A percentile compares a stretch with the other conserved stretches of the same genome.
These are phyloP conservation scores for Colletotrichum spinosum DNA, from an alignment of 2,329 filamentous ascomycete species.

Conservation along the genomic window DNA sequence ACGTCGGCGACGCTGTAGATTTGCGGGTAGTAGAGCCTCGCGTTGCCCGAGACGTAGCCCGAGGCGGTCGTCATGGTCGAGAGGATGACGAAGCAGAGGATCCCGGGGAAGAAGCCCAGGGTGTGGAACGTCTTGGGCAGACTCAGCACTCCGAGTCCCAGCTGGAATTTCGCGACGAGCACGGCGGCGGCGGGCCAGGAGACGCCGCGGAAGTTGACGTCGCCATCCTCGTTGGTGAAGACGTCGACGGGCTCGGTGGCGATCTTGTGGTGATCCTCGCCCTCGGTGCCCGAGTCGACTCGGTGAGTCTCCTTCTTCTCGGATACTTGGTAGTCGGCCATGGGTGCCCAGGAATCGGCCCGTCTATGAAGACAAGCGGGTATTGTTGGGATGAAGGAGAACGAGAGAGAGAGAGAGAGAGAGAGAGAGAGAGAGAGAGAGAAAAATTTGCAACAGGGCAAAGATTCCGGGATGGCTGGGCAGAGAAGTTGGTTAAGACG, in stretches of 20 bases:
- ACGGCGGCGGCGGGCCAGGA: background rate
- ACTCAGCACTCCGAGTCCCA: slow-evolving; percentile 58
- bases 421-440: background rate
- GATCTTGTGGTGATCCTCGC: slow-evolving; percentile 3
- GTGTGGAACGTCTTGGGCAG: slow-evolving; percentile 58
- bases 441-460: background rate
- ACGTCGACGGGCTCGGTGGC: slow-evolving; percentile 1
- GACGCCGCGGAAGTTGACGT: slow-evolving; percentile 4
- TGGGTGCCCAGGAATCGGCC: background rate
- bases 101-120: slow-evolving; percentile 60
- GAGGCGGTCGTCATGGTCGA: slow-evolving; percentile 60
- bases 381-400: background rate
- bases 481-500: background rate
- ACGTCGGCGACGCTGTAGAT: slow-evolving; percentile 65
- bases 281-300: slow-evolving; percentile 1
- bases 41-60: slow-evolving; percentile 58
- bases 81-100: slow-evolving; percentile 48
- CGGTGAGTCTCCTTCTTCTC: slow-evolving; percentile 2
- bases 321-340: slow-evolving; percentile 8
- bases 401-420: background rate
- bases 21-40: slow-evolving; percentile 60
- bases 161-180: slow-evolving; percentile 50
- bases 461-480: background rate
- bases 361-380: background rate
- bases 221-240: slow-evolving; percentile 2